Conservation (phyloP, 495 filamentous ascomycete species). For the Xylaria bambusicola region DNA sequence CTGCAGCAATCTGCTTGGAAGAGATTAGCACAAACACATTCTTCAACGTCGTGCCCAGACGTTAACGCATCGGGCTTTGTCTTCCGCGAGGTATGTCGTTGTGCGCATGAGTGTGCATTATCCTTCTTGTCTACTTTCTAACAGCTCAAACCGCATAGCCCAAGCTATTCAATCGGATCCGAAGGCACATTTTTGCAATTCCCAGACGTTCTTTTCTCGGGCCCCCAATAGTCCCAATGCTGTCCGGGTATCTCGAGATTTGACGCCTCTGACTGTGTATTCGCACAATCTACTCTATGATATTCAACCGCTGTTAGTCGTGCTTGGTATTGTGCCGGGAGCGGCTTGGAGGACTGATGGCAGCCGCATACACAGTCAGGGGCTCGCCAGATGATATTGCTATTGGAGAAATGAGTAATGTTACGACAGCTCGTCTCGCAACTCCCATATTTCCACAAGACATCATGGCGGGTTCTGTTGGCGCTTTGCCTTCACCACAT, state of each 20-base stretch:
- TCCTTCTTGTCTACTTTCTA: not conserved
- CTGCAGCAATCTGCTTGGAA: conserved; percentile 9
- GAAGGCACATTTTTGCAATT: not conserved
- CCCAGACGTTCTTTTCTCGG: conserved; percentile 1
- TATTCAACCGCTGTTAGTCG: conserved; percentile 37
- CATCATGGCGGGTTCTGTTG: conserved; percentile 21
- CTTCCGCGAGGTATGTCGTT: conserved; percentile 10
- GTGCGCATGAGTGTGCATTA: not conserved
- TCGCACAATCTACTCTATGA: conserved; percentile 38
- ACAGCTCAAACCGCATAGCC: not conserved
- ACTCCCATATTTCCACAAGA: conserved; percentile 24
- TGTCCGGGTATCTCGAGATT: conserved; percentile 12
- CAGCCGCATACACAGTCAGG: conserved; percentile 40
- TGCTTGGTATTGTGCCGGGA: conserved; percentile 46
- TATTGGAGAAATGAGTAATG: conserved; percentile 31
- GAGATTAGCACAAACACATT: conserved; percentile 15
- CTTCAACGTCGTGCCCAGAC: not conserved
- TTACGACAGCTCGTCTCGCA: conserved; percentile 25
- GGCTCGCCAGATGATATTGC: conserved; percentile 36
- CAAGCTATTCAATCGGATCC: conserved; percentile 1
- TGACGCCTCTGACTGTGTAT: conserved; percentile 9
- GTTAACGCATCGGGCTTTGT: not conserved
- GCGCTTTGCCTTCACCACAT: conserved; percentile 36
- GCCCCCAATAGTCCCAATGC: not conserved
- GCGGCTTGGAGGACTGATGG: conserved; percentile 51